phyloP scores from a whole-genome alignment of 2,329 filamentous ascomycete genomes.

The Cytospora piceae region DNA sequence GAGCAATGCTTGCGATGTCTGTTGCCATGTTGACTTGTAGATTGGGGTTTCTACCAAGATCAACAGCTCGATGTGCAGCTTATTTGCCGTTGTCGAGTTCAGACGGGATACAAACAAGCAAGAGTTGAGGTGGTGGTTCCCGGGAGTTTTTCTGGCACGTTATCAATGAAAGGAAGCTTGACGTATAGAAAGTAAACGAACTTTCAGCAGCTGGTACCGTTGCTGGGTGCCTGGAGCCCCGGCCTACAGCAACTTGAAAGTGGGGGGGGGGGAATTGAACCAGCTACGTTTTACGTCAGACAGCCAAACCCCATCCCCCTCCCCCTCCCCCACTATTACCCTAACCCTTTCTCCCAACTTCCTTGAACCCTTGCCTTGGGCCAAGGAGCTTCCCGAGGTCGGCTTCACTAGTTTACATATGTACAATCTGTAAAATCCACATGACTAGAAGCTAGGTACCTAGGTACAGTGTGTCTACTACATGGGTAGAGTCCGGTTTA shows the following conservation, averaged over 20 bases:
- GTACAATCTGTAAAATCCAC: too few relatives aligned
- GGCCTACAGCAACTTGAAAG: not conserved
- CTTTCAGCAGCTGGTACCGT: constrained; percentile 19
- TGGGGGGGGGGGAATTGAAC: constrained; percentile 2
- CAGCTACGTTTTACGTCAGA: not conserved
- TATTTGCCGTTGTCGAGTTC: constrained; percentile 8
- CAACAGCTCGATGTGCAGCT: constrained; percentile 19
- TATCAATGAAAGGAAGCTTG: constrained; percentile 6
- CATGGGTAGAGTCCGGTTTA: too few relatives aligned
- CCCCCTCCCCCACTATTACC: not conserved
- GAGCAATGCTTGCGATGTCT: constrained; percentile 66
- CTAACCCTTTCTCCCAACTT: too few relatives aligned
- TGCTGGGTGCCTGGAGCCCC: constrained; percentile 25
- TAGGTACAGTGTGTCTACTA: too few relatives aligned
- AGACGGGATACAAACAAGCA: not conserved
- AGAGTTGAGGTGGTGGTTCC: not conserved
- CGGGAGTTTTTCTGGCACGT: constrained; percentile 3
- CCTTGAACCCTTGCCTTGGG: too few relatives aligned
- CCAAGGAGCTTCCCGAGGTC: too few relatives aligned
- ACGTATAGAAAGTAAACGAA: constrained; percentile 26
- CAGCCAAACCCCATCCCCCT: not conserved
- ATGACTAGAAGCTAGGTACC: too few relatives aligned
- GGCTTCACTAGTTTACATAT: too few relatives aligned
- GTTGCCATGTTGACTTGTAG: constrained; percentile 54
- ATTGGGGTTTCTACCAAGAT: constrained; percentile 7